Conservation (phyloP, 805 yeast species). For the Yamadazyma insecticola region DNA sequence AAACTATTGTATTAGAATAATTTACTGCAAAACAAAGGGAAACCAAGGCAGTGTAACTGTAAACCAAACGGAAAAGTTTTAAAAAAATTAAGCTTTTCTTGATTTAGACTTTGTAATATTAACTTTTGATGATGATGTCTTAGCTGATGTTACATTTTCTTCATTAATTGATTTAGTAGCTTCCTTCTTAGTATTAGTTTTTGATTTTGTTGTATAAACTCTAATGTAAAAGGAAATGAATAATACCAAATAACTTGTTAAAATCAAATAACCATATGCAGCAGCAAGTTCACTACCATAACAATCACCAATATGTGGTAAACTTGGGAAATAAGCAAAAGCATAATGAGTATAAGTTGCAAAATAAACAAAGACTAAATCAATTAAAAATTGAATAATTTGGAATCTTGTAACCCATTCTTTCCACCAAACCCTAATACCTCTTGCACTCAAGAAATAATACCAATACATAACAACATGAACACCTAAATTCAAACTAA, state of each 20-base stretch:
- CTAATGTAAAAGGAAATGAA: slow-evolving; percentile 91
- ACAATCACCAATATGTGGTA: slow-evolving; percentile 80
- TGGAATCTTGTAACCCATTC: slow-evolving; percentile 98
- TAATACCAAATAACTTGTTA: slow-evolving; percentile 82
- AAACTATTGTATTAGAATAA: too few relatives aligned
- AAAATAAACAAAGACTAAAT: slow-evolving; percentile 85
- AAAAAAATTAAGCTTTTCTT: slow-evolving; percentile 7
- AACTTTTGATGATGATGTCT: background rate
- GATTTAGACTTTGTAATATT: slow-evolving; percentile 2
- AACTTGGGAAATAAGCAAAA: slow-evolving; percentile 50
- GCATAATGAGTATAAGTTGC: slow-evolving; percentile 92
- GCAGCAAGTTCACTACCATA: slow-evolving; percentile 94
- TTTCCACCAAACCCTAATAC: slow-evolving; percentile 98
- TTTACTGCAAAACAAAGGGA: too few relatives aligned
- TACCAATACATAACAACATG: slow-evolving; percentile 98
- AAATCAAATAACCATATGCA: slow-evolving; percentile 79
- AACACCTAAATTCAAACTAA: slow-evolving; percentile 80
- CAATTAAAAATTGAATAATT: slow-evolving; percentile 88
- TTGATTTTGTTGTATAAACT: slow-evolving; percentile 58
- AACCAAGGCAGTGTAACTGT: too few relatives aligned
- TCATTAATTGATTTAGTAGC: slow-evolving; percentile 1
- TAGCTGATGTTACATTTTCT: background rate
- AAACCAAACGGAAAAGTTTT: too few relatives aligned
- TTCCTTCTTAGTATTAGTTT: slow-evolving; percentile 13
- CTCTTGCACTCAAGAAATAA: slow-evolving; percentile 88